Base-by-base conservation (phyloP, 805 yeast genomes). In the Allodekkera sacchari region DNA sequence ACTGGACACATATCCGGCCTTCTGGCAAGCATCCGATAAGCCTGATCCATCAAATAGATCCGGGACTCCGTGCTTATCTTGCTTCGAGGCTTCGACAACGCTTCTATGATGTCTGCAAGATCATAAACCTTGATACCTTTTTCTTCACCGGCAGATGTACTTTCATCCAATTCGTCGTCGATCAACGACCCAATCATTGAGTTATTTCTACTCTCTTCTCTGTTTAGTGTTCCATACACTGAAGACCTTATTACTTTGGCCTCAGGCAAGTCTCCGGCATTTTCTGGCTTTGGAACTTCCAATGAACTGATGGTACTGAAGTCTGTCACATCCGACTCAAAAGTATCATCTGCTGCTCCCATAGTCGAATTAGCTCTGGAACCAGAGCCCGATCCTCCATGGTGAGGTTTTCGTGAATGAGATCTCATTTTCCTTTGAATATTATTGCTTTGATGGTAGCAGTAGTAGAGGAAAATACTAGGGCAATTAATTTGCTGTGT, bases 41-140 rank as follows among this genome's bases (percentile, higher is more conserved):
- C 52, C 46, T 72, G 75, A 6, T 70, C 72, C 38, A 70, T 48
- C 18, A 72, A 53, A 37, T 68, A 42, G 42, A 71, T 75, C 35
- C 77, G 49, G 7, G 71, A 63, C 22, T 49, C 55, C 1, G 71
- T 54, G 22, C 70, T 62, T 4, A 72, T 68, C 35, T 61, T 64
- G 12, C 63, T 54, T 35, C 77, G 45, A 0, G 70, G 50, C 23
- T 51, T 47, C 3, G 51, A 48, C 38, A 71, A 55, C 1, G 74
- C 63, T 8, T 45, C 36, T 6, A 72, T 60, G 20, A 72, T 60
- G 30, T 71, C 74, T 21, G 55, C 58, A 17, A 70, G 60, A 3
- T 68, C 39, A 27, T 47, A 50, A 9, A 55, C 40, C 27, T 41
- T 38, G 7, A 38, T 29, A 9, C 35, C 37, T 13, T 31, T 23